Base-by-base conservation (phyloP, 495 filamentous ascomycete species). In the Annulohypoxylon nitens region DNA sequence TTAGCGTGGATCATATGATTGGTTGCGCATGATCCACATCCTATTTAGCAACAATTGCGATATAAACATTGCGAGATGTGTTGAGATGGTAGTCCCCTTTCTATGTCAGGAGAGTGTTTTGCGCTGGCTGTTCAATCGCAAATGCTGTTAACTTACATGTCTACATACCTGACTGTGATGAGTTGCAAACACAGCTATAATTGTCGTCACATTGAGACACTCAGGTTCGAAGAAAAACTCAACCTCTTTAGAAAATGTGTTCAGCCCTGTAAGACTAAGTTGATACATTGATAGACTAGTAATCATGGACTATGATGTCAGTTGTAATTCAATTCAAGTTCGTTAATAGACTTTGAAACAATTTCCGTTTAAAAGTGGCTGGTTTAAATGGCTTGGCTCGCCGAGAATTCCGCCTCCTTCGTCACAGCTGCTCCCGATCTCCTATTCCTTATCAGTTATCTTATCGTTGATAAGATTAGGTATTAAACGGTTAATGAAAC, bases 271-370 rank as follows among this genome's bases (percentile, higher is more conserved):
- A 18, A 57, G n/a, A 57, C n/a, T 62, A 66, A 23, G 48, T 18
- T 70, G 71, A 74, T 66, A 70, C 71, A 65, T 54, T 36, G 62
- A 66, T 58, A 58, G 50, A n/a, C 66, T 54, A 60, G 11, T 0
- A 67, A 67, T 54, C 47, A 67, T 67, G 62, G 53, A 39, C 11
- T 30, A 36, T 67, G 61, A 74, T 55, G 61, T 67, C 66, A 70
- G 0, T 5, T 16, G 23, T 14, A 23, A 10, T 12, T 45, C 48
- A 51, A 59, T n/a, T 20, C 6, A 12, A 54, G 16, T 6, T 69
- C 16, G 48, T 60, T 11, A 14, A 36, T 34, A 5, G 30, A 23
- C 5, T 57, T 61, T 74, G 65, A 74, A 69, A 74, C 71, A 62
- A 37, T 23, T 41, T 8, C 30, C 4, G 65, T 58, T 39, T 25